Conservation (phyloP, 2,329 filamentous ascomycete genomes). For the Cercospora canescens region DNA sequence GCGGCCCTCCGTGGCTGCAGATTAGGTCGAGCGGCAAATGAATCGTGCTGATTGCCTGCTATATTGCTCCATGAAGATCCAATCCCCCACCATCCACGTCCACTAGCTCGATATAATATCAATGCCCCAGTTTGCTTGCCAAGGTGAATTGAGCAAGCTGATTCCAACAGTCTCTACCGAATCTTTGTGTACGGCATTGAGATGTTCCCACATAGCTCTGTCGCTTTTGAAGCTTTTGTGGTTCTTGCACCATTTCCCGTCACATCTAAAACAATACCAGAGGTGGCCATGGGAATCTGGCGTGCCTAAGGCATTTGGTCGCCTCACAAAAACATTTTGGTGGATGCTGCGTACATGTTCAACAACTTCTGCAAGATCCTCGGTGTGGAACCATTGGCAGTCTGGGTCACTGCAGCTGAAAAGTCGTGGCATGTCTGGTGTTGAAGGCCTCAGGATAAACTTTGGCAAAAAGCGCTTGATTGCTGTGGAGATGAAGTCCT, state of each 20-base stretch:
- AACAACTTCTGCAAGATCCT: not conserved
- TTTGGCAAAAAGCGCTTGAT: too few species aligned
- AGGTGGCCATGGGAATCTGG: not conserved
- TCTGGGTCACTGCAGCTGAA: not conserved
- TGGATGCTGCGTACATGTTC: not conserved
- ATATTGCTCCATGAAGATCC: too few species aligned
- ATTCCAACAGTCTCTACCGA: not conserved
- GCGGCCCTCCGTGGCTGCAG: too few species aligned
- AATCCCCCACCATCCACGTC: too few species aligned
- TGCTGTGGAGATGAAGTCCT: too few species aligned
- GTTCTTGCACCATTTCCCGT: not conserved
- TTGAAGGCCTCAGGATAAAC: too few species aligned
- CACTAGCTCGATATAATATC: too few species aligned
- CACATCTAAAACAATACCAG: not conserved
- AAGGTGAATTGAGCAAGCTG: too few species aligned
- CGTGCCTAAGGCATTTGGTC: not conserved
- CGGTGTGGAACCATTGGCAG: not conserved
- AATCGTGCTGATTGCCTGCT: too few species aligned
- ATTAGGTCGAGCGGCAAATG: too few species aligned
- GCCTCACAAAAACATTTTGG: not conserved
- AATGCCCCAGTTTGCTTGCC: too few species aligned
- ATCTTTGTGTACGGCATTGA: not conserved
- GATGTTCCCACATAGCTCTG: not conserved
- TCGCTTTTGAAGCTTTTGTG: not conserved
- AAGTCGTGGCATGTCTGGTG: not conserved